These are phyloP conservation scores for Magnusiomyces tetraspermus DNA, from an alignment of 1,139 yeast species.

Conservation along the genomic window DNA sequence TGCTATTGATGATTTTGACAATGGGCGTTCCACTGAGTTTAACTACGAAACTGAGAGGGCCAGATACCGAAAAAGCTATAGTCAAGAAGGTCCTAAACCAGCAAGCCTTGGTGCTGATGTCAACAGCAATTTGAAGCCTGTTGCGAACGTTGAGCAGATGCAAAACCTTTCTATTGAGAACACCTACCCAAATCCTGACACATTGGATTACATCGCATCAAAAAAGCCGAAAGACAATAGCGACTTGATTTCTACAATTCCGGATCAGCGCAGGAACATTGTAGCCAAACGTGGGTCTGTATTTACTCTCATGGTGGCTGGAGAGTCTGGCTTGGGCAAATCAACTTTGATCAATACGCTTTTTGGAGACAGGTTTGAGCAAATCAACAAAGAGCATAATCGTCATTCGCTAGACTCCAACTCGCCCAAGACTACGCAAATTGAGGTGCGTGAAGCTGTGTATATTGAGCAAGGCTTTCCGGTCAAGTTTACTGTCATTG, in stretches of 20 bases:
- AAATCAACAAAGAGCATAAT: slow-evolving; percentile 22
- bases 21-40: too few species aligned
- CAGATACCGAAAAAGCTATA: too few species aligned
- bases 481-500: slow-evolving; percentile 47
- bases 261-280: slow-evolving; percentile 76
- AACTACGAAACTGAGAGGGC: too few species aligned
- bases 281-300: slow-evolving; percentile 72
- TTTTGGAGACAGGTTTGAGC: slow-evolving; percentile 42
- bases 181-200: background rate
- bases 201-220: background rate
- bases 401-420: slow-evolving; percentile 4
- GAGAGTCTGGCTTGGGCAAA: slow-evolving; percentile 70
- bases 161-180: too few species aligned
- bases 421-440: slow-evolving; percentile 32
- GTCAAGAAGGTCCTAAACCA: too few species aligned
- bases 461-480: slow-evolving; percentile 45
- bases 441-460: slow-evolving; percentile 36
- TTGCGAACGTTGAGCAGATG: too few species aligned
- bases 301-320: slow-evolving; percentile 86
- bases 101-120: too few species aligned
- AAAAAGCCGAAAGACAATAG: background rate
- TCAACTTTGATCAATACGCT: slow-evolving; percentile 81
- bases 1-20: too few species aligned
- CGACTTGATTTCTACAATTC: slow-evolving; percentile 53
- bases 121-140: too few species aligned